Evolutionary conservation across 2,329 filamentous ascomycete species (phyloP).

Genomic region (Aureobasidium zeae): DNA sequence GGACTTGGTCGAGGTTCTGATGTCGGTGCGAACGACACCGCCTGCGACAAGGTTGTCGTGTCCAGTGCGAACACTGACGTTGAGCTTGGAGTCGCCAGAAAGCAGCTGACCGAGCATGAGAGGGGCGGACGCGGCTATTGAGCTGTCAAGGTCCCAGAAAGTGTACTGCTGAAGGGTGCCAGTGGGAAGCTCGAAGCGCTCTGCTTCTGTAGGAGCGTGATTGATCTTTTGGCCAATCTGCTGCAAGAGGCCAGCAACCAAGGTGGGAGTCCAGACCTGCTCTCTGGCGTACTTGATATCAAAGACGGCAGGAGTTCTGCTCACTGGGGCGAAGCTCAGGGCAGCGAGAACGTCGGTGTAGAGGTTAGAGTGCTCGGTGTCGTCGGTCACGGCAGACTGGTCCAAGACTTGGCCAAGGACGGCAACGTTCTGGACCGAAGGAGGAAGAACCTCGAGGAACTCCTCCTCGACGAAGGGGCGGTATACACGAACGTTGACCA

Average conservation of each 20-base stretch:
- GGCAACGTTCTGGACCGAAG: constrained; percentile 63
- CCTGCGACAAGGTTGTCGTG: constrained; percentile 61
- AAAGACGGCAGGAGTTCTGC: constrained; percentile 54
- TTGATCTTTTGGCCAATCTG: constrained; percentile 34
- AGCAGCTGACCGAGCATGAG: constrained; percentile 51
- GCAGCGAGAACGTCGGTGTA: constrained; percentile 88
- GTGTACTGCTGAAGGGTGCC: constrained; percentile 66
- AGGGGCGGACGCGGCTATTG: constrained; percentile 56
- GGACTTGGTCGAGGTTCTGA: constrained; percentile 72
- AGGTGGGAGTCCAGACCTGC: constrained; percentile 52
- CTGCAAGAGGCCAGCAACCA: constrained; percentile 41
- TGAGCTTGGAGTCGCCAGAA: constrained; percentile 51
- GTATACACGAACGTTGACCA: constrained; percentile 87
- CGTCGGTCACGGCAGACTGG: constrained; percentile 62
- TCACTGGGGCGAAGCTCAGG: constrained; percentile 65
- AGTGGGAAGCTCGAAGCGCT: constrained; percentile 34
- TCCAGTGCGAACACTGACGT: constrained; percentile 49
- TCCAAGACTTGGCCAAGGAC: constrained; percentile 84
- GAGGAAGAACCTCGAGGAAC: constrained; percentile 73
- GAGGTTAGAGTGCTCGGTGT: constrained; percentile 69
- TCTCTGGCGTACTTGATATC: constrained; percentile 87
- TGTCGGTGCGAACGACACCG: constrained; percentile 72
- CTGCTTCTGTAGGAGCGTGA: constrained; percentile 29
- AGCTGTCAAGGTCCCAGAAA: constrained; percentile 86
- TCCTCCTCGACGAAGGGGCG: constrained; percentile 91